These are phyloP conservation scores for Begonia fuchsioides DNA, from an alignment of 306 rosid species.

Conservation along the genomic window DNA sequence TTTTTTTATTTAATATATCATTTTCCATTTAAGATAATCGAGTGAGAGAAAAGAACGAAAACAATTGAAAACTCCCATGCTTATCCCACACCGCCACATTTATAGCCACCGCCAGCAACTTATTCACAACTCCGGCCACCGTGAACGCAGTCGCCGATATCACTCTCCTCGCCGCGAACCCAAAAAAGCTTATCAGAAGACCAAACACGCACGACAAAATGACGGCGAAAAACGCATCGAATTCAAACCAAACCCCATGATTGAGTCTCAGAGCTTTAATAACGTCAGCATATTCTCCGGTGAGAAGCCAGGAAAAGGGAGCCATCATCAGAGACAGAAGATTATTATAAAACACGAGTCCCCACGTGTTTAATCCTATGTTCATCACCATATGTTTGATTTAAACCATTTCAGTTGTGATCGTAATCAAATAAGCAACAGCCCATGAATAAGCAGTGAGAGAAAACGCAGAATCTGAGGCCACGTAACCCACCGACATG, in stretches of 20 bases:
- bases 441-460: slow-evolving; percentile 82
- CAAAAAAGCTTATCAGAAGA: slow-evolving; percentile 15
- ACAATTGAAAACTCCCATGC: slow-evolving; percentile 73
- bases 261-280: slow-evolving; percentile 30
- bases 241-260: slow-evolving; percentile 31
- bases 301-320: slow-evolving; percentile 54
- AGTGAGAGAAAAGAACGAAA: too few relatives aligned
- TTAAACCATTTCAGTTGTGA: slow-evolving; percentile 84
- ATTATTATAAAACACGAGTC: slow-evolving; percentile 67
- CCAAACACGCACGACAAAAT: slow-evolving; percentile 64
- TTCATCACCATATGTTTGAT: slow-evolving; percentile 80
- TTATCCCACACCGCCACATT: slow-evolving; percentile 77
- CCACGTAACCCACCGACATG: slow-evolving; percentile 68
- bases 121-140: slow-evolving; percentile 79
- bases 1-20: too few relatives aligned
- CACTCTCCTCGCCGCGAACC: too few relatives aligned
- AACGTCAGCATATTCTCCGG: slow-evolving; percentile 58
- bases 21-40: too few relatives aligned
- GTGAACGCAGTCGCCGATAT: slow-evolving; percentile 81
- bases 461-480: slow-evolving; percentile 15
- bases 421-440: slow-evolving; percentile 59
- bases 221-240: slow-evolving; percentile 38
- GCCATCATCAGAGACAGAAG: slow-evolving; percentile 61
- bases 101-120: slow-evolving; percentile 73
- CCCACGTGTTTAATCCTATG: slow-evolving; percentile 78